Conservation (phyloP, 768 basidiomycete species). For the Melanogaster broomeanus region DNA sequence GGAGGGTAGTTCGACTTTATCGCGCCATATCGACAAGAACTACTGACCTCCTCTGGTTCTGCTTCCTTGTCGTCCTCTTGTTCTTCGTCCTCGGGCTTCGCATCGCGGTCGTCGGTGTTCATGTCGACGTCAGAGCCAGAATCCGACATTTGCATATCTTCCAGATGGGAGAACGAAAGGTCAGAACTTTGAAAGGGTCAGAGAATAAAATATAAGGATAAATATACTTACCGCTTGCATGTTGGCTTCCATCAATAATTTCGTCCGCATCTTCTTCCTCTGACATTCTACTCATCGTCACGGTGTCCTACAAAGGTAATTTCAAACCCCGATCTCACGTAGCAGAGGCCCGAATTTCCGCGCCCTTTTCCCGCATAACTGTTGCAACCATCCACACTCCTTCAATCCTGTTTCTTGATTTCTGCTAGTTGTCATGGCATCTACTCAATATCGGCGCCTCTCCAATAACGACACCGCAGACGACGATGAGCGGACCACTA, state of each 20-base stretch:
- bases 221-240: constrained; percentile 2
- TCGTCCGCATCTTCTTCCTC: constrained; percentile 12
- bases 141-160: constrained; percentile 28
- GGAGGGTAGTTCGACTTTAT: constrained; percentile 21
- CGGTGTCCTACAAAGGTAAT: constrained; percentile 2
- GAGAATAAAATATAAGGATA: background rate
- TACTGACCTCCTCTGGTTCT: constrained; percentile 19
- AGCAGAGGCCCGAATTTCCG: background rate
- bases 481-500: background rate
- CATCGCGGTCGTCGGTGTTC: constrained; percentile 29
- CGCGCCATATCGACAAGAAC: constrained; percentile 2
- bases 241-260: background rate
- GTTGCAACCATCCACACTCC: background rate
- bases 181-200: constrained; percentile 5
- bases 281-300: constrained; percentile 9
- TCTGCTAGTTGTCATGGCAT: constrained; percentile 2
- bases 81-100: constrained; percentile 37
- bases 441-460: constrained; percentile 3
- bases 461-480: background rate
- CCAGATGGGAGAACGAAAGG: too few species aligned
- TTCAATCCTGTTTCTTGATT: background rate
- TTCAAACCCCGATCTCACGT: constrained; percentile 25
- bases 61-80: constrained; percentile 40
- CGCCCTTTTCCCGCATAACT: background rate
- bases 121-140: constrained; percentile 38